Evolutionary conservation across 306 rosid genomes (phyloP), one percentile per base, ranked within the genome.

Genomic region (Trifolium subterraneum): DNA sequence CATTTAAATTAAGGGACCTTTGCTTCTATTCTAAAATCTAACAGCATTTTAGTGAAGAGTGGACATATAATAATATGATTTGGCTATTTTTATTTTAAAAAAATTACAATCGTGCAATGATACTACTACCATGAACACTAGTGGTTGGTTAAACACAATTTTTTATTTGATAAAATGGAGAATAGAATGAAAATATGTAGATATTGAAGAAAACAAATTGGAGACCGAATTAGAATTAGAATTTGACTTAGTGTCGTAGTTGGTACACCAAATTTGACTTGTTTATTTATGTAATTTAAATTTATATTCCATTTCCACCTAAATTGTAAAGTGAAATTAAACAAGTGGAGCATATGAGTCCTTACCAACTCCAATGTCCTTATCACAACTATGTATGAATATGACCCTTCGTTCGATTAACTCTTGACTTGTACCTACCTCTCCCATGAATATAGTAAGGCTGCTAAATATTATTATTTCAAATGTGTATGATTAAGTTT

Each of bases 251-350:
- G 58, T 45, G 7, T 62, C n/a, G 35, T 8, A 79, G 71, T 86
- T 4, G 93, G 91, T 92, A 29, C 70, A 85, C 88, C 83, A 56
- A 83, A 74, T 75, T 79, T 72, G 88, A 84, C 86, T 56, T 41
- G 63, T 12, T 45, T 58, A 5, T 19, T 45, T 27, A 0, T 27
- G 52, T 63, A 20, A 54, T 74, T 50, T 22, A 18, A n/a, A n/a
- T n/a, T n/a, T 39, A 23, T 20, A 23, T 13, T 41, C 60, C 7
- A 29, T 67, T 27, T 60, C 78, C 41, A 72, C 45, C 31, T 23
- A 41, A 66, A 39, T 22, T 10, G 41, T 41, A 0, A n/a, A 16
- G 36, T 38, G 79, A 48, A 20, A n/a, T 52, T n/a, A n/a, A 22
- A 23, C 48, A 35, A 73, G 83, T 79, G 91, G 91, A 69, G 65